These are phyloP conservation scores for Panaeolus papilionaceus DNA, from an alignment of 768 basidiomycete species.

Conservation along the genomic window DNA sequence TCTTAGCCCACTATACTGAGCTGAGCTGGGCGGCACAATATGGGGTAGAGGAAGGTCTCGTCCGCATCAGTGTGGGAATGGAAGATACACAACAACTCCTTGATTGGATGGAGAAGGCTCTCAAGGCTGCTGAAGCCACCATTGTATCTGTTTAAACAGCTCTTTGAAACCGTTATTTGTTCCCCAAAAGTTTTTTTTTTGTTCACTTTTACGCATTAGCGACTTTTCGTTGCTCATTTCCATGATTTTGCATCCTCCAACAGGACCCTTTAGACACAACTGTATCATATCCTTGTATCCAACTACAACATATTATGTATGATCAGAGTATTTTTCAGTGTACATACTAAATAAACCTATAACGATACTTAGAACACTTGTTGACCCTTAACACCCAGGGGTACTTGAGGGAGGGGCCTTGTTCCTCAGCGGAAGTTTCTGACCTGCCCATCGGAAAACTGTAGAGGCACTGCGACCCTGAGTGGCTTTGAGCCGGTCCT, in stretches of 20 bases:
- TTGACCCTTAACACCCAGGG: too few relatives aligned
- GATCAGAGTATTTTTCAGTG: slow-evolving; percentile 4
- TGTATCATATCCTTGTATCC: slow-evolving; percentile 43
- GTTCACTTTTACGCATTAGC: slow-evolving; percentile 9
- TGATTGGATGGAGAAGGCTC: slow-evolving; percentile 63
- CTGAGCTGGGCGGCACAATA: slow-evolving; percentile 90
- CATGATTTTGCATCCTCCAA: slow-evolving; percentile 33
- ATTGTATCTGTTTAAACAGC: background rate
- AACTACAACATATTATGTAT: slow-evolving; percentile 40
- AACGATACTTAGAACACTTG: too few relatives aligned
- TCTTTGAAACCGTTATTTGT: background rate
- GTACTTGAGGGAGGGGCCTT: too few relatives aligned
- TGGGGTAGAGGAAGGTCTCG: slow-evolving; percentile 84
- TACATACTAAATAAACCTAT: background rate
- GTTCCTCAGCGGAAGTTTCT: too few relatives aligned
- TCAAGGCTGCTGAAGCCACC: slow-evolving; percentile 72
- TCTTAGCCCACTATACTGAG: slow-evolving; percentile 90
- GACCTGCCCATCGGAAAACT: too few relatives aligned
- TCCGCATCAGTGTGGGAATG: slow-evolving; percentile 91
- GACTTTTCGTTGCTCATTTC: background rate
- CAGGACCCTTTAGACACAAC: slow-evolving; percentile 34
- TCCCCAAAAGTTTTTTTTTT: slow-evolving; percentile 5
- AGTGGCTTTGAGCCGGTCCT: background rate
- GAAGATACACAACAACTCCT: slow-evolving; percentile 70
- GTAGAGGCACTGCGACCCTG: too few relatives aligned